phyloP scores from a whole-genome alignment of 2,329 filamentous ascomycete species.

The Dothiorella sarmentorum region DNA sequence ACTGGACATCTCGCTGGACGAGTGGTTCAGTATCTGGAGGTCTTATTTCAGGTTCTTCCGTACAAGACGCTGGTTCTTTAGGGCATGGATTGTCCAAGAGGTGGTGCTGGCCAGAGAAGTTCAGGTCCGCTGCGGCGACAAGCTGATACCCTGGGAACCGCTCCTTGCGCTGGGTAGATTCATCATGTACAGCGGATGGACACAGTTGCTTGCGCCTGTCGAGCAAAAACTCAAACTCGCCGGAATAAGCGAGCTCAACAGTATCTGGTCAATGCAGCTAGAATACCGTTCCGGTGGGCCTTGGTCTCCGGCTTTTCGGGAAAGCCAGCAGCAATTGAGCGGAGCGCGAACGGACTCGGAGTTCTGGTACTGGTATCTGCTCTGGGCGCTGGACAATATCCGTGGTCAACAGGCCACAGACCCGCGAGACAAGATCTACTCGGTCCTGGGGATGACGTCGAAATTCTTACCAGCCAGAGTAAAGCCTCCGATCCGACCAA shows the following conservation, averaged over 20 bases:
- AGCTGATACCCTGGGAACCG: neutral
- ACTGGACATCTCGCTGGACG: neutral
- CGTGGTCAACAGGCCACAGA: neutral
- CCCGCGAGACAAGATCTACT: neutral
- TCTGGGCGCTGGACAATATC: neutral
- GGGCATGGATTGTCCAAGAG: constrained; percentile 12
- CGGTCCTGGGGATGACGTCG: neutral
- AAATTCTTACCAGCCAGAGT: neutral
- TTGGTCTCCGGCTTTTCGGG: neutral
- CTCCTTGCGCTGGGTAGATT: neutral
- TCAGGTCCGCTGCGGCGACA: neutral
- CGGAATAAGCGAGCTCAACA: neutral
- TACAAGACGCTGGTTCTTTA: neutral
- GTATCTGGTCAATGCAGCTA: neutral
- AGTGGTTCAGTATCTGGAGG: neutral
- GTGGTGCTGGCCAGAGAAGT: neutral
- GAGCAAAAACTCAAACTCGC: neutral
- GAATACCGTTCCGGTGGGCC: neutral
- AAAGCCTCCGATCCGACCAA: neutral
- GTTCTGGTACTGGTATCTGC: constrained; percentile 8
- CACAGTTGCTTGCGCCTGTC: neutral
- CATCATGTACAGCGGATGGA: neutral
- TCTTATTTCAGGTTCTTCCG: constrained; percentile 1
- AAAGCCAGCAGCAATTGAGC: neutral
- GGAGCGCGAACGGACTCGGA: neutral